A percentile compares a stretch with the other conserved stretches of the same genome.
Conservation (phyloP, 805 yeast genomes). For the Clavispora phyllophila region DNA sequence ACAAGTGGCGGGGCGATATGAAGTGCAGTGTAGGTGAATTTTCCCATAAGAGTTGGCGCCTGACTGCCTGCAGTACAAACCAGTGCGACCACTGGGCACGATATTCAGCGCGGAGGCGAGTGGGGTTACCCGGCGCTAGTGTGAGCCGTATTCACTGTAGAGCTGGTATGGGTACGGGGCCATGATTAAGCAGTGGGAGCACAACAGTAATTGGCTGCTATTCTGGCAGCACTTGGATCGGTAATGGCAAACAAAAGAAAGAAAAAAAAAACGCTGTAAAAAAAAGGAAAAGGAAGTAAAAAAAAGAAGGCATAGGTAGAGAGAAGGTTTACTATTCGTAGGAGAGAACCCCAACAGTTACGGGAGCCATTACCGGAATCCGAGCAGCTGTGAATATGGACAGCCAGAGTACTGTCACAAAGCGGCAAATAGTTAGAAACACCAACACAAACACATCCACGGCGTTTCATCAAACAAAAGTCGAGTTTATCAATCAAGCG, state of each 20-base stretch:
- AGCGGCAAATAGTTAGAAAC: background rate
- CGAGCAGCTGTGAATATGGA: background rate
- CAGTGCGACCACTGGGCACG: background rate
- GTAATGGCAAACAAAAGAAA: background rate
- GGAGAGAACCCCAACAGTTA: background rate
- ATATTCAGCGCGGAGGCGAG: background rate
- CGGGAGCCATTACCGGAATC: background rate
- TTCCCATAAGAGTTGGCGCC: background rate
- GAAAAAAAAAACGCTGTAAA: background rate
- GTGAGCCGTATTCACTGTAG: background rate
- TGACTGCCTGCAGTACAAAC: background rate
- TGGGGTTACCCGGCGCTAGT: background rate
- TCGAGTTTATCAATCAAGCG: no score
- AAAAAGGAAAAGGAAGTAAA: background rate
- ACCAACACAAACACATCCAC: no score
- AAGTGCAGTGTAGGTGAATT: background rate
- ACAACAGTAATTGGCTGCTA: background rate
- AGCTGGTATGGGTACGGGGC: no score
- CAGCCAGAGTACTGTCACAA: background rate
- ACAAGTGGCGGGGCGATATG: background rate
- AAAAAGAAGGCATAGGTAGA: background rate
- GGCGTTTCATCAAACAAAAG: no score
- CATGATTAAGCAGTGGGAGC: no score
- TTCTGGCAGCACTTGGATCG: background rate
- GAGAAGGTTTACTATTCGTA: background rate